Percentiles rank a stretch among this genome's conserved stretches.
Conservation (phyloP, 208 protist genomes). For the Acanthamoeba quina region DNA sequence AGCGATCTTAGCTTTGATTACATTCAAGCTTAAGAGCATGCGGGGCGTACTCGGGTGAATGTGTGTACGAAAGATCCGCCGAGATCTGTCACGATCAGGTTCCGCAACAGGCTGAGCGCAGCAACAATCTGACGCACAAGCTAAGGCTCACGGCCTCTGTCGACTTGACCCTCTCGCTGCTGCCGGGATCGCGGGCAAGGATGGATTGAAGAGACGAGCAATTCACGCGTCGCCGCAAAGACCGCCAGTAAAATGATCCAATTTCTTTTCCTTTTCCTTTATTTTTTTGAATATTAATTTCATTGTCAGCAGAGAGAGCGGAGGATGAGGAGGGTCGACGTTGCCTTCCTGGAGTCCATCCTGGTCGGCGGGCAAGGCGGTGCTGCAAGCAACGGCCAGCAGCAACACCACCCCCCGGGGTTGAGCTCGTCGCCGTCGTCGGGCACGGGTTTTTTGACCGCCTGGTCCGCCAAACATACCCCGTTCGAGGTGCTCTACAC, state of each 20-base stretch:
- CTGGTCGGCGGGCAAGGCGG: too few relatives aligned
- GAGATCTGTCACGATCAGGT: not conserved
- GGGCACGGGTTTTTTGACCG: not conserved
- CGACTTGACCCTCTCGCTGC: not conserved
- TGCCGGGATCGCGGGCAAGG: not conserved
- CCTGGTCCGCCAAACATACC: slow-evolving; percentile 8
- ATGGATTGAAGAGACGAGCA: too few relatives aligned
- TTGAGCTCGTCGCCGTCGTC: not conserved
- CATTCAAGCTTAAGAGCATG: too few relatives aligned
- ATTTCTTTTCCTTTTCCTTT: not conserved
- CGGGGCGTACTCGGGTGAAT: too few relatives aligned
- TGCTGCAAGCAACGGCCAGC: not conserved
- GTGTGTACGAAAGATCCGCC: too few relatives aligned
- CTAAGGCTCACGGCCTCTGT: not conserved
- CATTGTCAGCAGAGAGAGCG: not conserved
- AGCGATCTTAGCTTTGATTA: too few relatives aligned
- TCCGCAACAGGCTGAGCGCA: too few relatives aligned
- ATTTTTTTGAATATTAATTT: not conserved
- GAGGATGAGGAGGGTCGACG: slow-evolving; percentile 12
- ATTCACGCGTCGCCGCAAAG: too few relatives aligned
- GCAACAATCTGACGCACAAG: not conserved
- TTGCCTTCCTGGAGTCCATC: not conserved
- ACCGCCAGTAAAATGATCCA: too few relatives aligned
- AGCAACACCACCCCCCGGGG: not conserved
- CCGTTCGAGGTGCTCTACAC: slow-evolving; percentile 63